phyloP scores from a whole-genome alignment of 2,329 filamentous ascomycete species.

The Neoascochyta sp. region DNA sequence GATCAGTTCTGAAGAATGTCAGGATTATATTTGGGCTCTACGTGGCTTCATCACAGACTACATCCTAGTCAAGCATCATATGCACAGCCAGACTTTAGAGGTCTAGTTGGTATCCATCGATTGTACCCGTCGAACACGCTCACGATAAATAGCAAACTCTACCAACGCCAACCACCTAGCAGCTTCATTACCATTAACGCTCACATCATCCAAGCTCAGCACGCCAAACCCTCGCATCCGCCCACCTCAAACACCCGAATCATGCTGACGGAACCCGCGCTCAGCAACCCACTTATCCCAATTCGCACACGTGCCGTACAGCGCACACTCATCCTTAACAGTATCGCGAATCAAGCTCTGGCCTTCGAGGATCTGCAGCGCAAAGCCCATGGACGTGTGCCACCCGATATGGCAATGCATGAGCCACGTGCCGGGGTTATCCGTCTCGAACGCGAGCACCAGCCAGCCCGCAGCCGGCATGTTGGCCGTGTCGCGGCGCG shows the following conservation, averaged over 20 bases:
- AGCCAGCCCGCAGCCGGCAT: constrained; percentile 31
- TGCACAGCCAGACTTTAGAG: too few species aligned
- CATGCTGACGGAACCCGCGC: constrained; percentile 15
- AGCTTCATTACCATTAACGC: too few species aligned
- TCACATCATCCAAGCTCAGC: too few species aligned
- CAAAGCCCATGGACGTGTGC: constrained; percentile 58
- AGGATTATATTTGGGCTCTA: too few species aligned
- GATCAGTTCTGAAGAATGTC: too few species aligned
- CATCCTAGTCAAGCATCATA: too few species aligned
- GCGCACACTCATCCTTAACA: constrained; percentile 12
- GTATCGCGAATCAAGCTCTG: constrained; percentile 22
- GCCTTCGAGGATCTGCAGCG: constrained; percentile 50
- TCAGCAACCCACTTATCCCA: constrained; percentile 20
- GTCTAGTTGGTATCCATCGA: too few species aligned
- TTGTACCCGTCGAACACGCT: too few species aligned
- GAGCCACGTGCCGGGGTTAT: constrained; percentile 49
- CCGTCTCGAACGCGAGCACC: constrained; percentile 51
- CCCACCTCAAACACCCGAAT: constrained; percentile 17
- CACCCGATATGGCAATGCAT: constrained; percentile 35
- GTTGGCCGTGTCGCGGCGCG: constrained; percentile 26
- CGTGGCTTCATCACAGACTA: too few species aligned
- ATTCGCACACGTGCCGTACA: constrained; percentile 16
- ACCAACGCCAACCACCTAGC: too few species aligned
- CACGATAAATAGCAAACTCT: too few species aligned
- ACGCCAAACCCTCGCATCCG: too few species aligned